Evolutionary conservation across 2,329 filamentous ascomycete species (phyloP).

Genomic region (Aspergillus eucalypticola): DNA sequence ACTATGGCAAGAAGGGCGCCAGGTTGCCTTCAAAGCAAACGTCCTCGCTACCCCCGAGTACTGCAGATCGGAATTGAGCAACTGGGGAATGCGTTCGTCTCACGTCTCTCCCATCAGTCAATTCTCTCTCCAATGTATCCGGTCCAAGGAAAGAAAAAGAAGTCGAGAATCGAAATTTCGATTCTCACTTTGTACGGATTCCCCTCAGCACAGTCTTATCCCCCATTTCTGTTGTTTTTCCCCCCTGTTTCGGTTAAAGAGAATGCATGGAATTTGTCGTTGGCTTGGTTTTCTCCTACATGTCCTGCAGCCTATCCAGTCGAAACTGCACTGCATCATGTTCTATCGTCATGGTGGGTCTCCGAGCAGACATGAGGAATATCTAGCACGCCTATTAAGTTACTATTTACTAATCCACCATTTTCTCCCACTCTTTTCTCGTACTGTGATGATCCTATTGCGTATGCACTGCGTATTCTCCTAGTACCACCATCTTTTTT

Average conservation of each 20-base stretch:
- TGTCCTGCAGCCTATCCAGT: background rate
- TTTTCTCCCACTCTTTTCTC: background rate
- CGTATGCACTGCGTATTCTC: background rate
- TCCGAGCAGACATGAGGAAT: background rate
- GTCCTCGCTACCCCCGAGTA: slow-evolving; percentile 19
- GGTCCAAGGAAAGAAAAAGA: slow-evolving; percentile 15
- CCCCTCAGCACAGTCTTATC: slow-evolving; percentile 28
- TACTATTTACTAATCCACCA: background rate
- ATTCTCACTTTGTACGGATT: slow-evolving; percentile 21
- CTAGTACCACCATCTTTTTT: background rate
- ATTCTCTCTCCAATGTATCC: slow-evolving; percentile 12
- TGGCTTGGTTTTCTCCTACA: slow-evolving; percentile 11
- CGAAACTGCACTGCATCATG: background rate
- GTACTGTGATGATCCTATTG: background rate
- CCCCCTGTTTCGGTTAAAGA: slow-evolving; percentile 31
- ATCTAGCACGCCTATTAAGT: background rate
- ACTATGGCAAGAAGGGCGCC: slow-evolving; percentile 26
- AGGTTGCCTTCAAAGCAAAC: slow-evolving; percentile 17
- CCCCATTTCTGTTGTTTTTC: slow-evolving; percentile 20
- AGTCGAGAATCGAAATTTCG: slow-evolving; percentile 23
- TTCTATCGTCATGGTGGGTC: background rate
- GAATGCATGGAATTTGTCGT: slow-evolving; percentile 35
- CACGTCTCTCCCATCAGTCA: slow-evolving; percentile 15
- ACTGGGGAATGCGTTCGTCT: slow-evolving; percentile 24
- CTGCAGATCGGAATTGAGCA: slow-evolving; percentile 22